Conservation (phyloP, 2,329 filamentous ascomycete genomes). For the Orbilia oligospora region DNA sequence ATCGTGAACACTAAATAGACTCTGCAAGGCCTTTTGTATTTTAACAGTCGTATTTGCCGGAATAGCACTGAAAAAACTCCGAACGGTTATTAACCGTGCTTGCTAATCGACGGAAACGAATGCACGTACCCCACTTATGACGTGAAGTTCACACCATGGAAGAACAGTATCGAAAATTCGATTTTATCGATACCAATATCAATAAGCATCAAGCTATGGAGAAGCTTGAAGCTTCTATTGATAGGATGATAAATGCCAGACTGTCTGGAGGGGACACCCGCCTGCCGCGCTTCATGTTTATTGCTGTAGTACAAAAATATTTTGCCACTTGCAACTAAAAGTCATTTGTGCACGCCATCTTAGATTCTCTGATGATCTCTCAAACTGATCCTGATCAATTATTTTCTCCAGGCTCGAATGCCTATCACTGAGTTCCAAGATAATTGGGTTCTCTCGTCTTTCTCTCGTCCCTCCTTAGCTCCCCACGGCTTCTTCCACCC, state of each 20-base stretch:
- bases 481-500: background rate
- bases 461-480: slow-evolving; percentile 40
- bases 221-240: background rate
- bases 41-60: slow-evolving; percentile 36
- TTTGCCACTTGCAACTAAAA: background rate
- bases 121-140: slow-evolving; percentile 29
- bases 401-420: background rate
- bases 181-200: slow-evolving; percentile 34
- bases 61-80: slow-evolving; percentile 51
- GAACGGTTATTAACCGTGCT: slow-evolving; percentile 40
- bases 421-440: slow-evolving; percentile 6
- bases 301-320: background rate
- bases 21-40: slow-evolving; percentile 9
- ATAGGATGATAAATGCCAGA: background rate
- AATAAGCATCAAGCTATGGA: background rate
- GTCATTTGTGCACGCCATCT: background rate
- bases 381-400: background rate
- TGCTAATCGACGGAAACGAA: slow-evolving; percentile 38
- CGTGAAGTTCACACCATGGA: slow-evolving; percentile 24
- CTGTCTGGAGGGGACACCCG: background rate
- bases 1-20: background rate
- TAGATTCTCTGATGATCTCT: background rate
- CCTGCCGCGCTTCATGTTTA: slow-evolving; percentile 1
- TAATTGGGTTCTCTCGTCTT: slow-evolving; percentile 14
- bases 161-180: slow-evolving; percentile 6